A percentile compares a stretch with the other conserved stretches of the same genome.
Evolutionary conservation across 768 basidiomycete genomes (phyloP).

Genomic region (Suillus bovinus): DNA sequence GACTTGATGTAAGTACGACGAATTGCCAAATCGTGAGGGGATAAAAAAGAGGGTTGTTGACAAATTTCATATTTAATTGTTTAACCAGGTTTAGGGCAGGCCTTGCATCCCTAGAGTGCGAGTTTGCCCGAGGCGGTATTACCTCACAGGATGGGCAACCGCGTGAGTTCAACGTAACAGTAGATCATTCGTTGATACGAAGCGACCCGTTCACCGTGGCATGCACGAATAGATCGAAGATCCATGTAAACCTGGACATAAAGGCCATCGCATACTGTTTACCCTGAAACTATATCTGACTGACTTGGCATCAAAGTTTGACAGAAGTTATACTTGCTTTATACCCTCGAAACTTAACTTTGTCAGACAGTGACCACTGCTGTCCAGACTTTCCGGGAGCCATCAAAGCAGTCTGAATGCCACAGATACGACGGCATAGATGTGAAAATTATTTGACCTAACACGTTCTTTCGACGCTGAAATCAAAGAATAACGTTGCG

Average conservation of each 20-base stretch:
- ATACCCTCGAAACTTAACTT: not conserved
- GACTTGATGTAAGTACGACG: constrained; percentile 36
- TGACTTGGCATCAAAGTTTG: not conserved
- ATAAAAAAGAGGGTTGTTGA: constrained; percentile 19
- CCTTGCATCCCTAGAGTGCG: too few species aligned
- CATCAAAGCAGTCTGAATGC: not conserved
- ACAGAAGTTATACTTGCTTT: not conserved
- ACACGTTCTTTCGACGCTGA: not conserved
- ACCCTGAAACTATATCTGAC: constrained; percentile 2
- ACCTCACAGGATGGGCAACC: not conserved
- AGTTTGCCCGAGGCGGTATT: not conserved
- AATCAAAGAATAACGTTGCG: not conserved
- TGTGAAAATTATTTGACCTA: not conserved
- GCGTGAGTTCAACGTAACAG: not conserved
- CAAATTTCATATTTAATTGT: constrained; percentile 7
- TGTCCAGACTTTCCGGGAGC: not conserved
- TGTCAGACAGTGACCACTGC: not conserved
- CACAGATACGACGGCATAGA: not conserved
- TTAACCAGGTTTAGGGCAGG: constrained; percentile 38
- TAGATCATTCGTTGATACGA: not conserved
- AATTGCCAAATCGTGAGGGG: constrained; percentile 49
- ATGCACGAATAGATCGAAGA: constrained; percentile 6
- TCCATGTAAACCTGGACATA: not conserved
- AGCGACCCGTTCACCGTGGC: not conserved
- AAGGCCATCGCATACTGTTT: not conserved